A percentile compares a stretch with the other conserved stretches of the same genome.
Evolutionary conservation across 371 early-diverging fungal genomes (phyloP).

Genomic region (Mortierella sp.): DNA sequence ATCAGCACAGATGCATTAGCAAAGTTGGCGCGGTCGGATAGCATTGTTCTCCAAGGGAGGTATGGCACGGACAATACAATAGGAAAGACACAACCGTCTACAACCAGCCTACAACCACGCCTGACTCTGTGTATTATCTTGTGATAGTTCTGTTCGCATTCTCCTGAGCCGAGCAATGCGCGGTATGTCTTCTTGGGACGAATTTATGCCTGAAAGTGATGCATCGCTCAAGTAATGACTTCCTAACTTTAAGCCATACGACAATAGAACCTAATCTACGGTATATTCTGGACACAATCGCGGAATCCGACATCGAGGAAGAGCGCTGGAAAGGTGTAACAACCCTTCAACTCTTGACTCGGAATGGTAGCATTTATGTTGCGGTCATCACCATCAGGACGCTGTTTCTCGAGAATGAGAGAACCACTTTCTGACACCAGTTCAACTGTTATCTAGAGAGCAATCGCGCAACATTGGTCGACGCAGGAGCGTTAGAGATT

Average conservation of each 20-base stretch:
- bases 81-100: not conserved
- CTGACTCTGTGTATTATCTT: not conserved
- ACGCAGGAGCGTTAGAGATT: conserved; percentile 69
- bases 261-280: conserved; percentile 33
- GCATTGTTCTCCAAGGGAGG: conserved; percentile 78
- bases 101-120: no score
- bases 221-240: not conserved
- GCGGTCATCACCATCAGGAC: not conserved
- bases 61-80: conserved; percentile 25
- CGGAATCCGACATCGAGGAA: conserved; percentile 56
- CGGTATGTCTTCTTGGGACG: conserved; percentile 10
- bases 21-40: conserved; percentile 68
- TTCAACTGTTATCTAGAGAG: conserved; percentile 55
- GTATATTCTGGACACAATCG: conserved; percentile 40
- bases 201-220: not conserved
- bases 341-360: conserved; percentile 75
- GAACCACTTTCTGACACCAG: not conserved
- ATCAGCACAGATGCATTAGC: conserved; percentile 67
- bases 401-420: not conserved
- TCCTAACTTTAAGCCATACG: not conserved
- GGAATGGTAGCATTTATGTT: conserved; percentile 60
- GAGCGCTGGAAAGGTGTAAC: conserved; percentile 69
- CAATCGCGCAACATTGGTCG: conserved; percentile 65
- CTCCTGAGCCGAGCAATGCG: conserved; percentile 44
- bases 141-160: conserved; percentile 47